A percentile compares a stretch with the other conserved stretches of the same genome.
phyloP scores from a whole-genome alignment of 495 filamentous ascomycete species.

The Penicillium bialowiezense region DNA sequence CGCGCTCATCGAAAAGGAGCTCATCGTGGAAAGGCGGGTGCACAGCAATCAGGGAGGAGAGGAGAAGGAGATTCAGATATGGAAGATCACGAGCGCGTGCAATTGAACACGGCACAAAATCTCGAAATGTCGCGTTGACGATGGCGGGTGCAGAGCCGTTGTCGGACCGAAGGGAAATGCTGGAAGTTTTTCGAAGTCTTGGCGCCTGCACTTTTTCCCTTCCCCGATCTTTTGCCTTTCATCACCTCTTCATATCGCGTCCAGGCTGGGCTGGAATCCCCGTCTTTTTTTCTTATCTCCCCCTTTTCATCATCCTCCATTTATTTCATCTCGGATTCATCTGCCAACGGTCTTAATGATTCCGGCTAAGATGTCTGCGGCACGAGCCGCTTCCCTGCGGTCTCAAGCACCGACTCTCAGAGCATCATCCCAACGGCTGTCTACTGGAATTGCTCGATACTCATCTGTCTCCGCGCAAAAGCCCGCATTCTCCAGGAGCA shows the following conservation, averaged over 20 bases:
- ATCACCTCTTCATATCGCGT: constrained; percentile 25
- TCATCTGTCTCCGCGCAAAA: constrained; percentile 24
- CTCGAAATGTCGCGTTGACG: not conserved
- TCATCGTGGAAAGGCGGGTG: constrained; percentile 28
- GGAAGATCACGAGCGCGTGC: not conserved
- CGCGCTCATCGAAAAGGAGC: constrained; percentile 32
- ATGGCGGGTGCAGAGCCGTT: constrained; percentile 18
- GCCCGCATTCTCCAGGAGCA: constrained; percentile 8
- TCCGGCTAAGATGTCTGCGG: constrained; percentile 39
- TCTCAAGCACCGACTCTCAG: constrained; percentile 32
- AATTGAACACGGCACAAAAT: constrained; percentile 1
- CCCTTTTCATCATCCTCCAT: not conserved
- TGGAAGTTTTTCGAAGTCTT: constrained; percentile 49
- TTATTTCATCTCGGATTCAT: constrained; percentile 1
- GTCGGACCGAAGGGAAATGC: constrained; percentile 36
- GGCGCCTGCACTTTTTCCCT: constrained; percentile 46
- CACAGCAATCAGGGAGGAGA: constrained; percentile 1
- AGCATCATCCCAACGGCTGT: constrained; percentile 58
- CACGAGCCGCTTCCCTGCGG: constrained; percentile 42
- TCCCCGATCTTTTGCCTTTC: constrained; percentile 25
- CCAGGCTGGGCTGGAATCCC: constrained; percentile 25
- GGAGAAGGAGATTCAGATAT: not conserved
- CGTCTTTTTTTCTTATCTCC: constrained; percentile 13
- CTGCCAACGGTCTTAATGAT: constrained; percentile 32
- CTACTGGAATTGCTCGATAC: constrained; percentile 39